Conservation (phyloP, 2,329 filamentous ascomycete species). For the Xylariaceae sp. region DNA sequence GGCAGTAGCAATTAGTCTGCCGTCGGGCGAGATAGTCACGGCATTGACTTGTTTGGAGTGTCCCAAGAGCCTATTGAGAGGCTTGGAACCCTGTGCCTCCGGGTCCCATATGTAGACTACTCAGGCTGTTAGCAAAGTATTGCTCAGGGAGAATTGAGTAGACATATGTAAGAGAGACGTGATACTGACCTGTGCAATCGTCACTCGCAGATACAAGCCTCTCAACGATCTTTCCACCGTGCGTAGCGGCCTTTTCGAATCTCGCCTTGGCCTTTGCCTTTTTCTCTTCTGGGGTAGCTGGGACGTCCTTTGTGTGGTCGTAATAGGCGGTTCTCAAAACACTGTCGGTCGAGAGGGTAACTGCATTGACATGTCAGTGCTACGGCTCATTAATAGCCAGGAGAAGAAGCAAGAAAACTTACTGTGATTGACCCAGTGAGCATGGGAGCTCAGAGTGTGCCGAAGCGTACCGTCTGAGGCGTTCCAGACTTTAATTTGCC, state of each 20-base stretch:
- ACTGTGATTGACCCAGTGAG: conserved; percentile 88
- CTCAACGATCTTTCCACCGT: conserved; percentile 73
- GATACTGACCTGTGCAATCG: conserved; percentile 43
- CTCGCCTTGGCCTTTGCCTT: conserved; percentile 69
- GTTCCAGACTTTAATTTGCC: conserved; percentile 70
- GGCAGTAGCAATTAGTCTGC: conserved; percentile 72
- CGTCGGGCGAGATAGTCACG: conserved; percentile 89
- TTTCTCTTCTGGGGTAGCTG: conserved; percentile 64
- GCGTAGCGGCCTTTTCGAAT: conserved; percentile 77
- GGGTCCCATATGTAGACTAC: conserved; percentile 90
- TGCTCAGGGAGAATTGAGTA: not conserved
- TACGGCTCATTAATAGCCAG: not conserved
- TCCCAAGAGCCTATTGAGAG: conserved; percentile 80
- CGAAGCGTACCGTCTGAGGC: conserved; percentile 70
- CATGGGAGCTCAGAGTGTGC: conserved; percentile 75
- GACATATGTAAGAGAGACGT: not conserved
- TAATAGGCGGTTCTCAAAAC: conserved; percentile 80
- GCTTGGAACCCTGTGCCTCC: conserved; percentile 65
- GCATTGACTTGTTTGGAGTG: conserved; percentile 98
- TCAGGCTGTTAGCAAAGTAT: not conserved
- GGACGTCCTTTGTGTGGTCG: conserved; percentile 70
- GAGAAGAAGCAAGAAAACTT: conserved; percentile 6
- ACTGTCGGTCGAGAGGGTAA: conserved; percentile 89
- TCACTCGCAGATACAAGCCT: conserved; percentile 85
- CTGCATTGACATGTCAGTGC: conserved; percentile 3